A percentile compares a stretch with the other conserved stretches of the same genome.
Evolutionary conservation across 306 rosid species (phyloP).

Genomic region (Cyclanthera cordifolia): DNA sequence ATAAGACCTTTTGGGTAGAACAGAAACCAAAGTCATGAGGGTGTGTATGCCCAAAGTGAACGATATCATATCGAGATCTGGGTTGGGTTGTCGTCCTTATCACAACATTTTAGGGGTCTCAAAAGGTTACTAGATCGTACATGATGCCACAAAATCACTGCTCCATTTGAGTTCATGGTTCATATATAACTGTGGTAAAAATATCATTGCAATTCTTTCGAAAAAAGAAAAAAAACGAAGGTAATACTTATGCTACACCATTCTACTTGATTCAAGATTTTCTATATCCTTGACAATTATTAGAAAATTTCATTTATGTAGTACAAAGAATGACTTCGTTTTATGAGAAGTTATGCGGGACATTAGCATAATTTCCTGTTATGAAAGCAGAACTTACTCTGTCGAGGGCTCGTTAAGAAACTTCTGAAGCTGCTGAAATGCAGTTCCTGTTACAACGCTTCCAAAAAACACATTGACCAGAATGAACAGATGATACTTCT

Average conservation of each 20-base stretch:
- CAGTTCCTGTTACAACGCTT: conserved; percentile 74
- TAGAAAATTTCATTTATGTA: neutral
- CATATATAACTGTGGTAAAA: neutral
- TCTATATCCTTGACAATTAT: neutral
- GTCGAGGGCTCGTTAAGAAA: conserved; percentile 43
- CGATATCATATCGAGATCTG: no score
- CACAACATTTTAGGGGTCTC: no score
- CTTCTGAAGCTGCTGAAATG: conserved; percentile 64
- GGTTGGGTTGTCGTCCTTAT: no score
- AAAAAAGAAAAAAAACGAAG: neutral
- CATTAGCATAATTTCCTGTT: neutral
- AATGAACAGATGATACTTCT: conserved; percentile 60
- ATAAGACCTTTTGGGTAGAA: no score
- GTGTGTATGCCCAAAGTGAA: no score
- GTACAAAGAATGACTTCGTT: neutral
- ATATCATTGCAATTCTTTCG: neutral
- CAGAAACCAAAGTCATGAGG: no score
- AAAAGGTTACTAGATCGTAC: no score
- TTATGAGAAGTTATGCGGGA: neutral
- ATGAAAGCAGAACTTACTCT: conserved; percentile 35
- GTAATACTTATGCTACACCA: neutral
- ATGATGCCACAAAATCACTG: no score
- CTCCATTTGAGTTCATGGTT: neutral
- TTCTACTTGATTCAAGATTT: neutral
- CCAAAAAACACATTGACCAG: conserved; percentile 87